Conservation (phyloP, 345 rosid species). For the Citropsis articulata region DNA sequence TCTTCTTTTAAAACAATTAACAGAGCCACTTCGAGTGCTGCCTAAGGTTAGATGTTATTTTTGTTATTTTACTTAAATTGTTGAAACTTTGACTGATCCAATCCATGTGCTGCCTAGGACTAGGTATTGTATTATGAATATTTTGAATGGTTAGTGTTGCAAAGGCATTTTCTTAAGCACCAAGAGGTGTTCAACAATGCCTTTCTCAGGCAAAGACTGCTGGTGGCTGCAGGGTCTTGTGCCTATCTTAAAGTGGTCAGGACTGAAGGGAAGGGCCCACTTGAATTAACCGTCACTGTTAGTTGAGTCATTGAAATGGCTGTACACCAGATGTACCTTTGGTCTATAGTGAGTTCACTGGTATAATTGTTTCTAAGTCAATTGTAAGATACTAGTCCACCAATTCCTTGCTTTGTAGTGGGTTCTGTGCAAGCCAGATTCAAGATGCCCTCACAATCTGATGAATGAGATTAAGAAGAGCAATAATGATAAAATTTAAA, state of each 20-base stretch:
- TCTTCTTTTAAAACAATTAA: conserved; percentile 64
- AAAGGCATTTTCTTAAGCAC: background rate
- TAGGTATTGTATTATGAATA: background rate
- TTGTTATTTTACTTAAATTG: background rate
- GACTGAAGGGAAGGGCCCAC: too few species aligned
- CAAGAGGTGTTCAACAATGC: background rate
- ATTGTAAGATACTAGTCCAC: background rate
- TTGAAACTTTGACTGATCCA: background rate
- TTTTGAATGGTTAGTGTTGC: background rate
- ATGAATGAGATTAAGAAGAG: background rate
- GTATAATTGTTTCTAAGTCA: background rate
- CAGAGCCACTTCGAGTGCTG: conserved; percentile 68
- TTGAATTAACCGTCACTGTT: background rate
- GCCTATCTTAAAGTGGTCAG: background rate
- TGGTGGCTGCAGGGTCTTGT: background rate
- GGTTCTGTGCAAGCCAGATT: background rate
- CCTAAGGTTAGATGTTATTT: conserved; percentile 59
- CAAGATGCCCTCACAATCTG: background rate
- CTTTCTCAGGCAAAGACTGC: background rate
- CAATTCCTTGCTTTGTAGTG: background rate
- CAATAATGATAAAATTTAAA: background rate
- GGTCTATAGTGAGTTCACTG: background rate
- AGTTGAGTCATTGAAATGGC: background rate
- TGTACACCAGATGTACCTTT: background rate
- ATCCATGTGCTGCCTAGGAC: background rate